Percentiles rank a stretch among this genome's conserved stretches.
Conservation (phyloP, 1,284 basidiomycete genomes). For the Rhodotorula sp. region DNA sequence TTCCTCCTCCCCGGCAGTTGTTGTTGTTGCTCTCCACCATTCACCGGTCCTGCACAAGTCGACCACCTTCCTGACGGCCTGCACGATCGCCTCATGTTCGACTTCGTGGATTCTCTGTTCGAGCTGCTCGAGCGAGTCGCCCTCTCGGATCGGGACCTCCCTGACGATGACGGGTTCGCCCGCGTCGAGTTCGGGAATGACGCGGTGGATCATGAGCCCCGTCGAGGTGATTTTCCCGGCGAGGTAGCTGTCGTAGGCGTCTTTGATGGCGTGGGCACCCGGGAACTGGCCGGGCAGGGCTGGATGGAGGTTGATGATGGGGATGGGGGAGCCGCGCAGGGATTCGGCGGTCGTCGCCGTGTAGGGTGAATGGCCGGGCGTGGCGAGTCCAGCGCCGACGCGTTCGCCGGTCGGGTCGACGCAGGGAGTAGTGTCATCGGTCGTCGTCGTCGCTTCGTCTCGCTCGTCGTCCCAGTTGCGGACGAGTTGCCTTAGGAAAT, state of each 20-base stretch:
- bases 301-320: conserved; percentile 95
- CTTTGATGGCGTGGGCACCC: conserved; percentile 82
- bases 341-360: background rate
- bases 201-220: conserved; percentile 92
- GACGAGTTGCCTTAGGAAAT: conserved; percentile 55
- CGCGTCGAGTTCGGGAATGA: conserved; percentile 88
- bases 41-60: conserved; percentile 8
- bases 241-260: conserved; percentile 82
- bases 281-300: conserved; percentile 85
- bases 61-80: conserved; percentile 53
- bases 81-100: conserved; percentile 90
- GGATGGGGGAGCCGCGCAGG: conserved; percentile 56
- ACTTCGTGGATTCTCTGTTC: conserved; percentile 75
- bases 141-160: conserved; percentile 68
- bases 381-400: conserved; percentile 8
- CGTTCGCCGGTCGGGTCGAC: conserved; percentile 1
- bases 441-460: background rate
- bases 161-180: conserved; percentile 82
- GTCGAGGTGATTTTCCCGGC: conserved; percentile 57
- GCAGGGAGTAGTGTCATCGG: background rate
- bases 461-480: conserved; percentile 32
- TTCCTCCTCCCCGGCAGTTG: background rate
- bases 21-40: conserved; percentile 26
- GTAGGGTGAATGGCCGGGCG: conserved; percentile 30
- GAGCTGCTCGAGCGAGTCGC: conserved; percentile 71